Percentiles rank a stretch among this genome's conserved stretches.
These are phyloP conservation scores for Termitomyces sp. DNA, from an alignment of 768 basidiomycete genomes.

Conservation along the genomic window DNA sequence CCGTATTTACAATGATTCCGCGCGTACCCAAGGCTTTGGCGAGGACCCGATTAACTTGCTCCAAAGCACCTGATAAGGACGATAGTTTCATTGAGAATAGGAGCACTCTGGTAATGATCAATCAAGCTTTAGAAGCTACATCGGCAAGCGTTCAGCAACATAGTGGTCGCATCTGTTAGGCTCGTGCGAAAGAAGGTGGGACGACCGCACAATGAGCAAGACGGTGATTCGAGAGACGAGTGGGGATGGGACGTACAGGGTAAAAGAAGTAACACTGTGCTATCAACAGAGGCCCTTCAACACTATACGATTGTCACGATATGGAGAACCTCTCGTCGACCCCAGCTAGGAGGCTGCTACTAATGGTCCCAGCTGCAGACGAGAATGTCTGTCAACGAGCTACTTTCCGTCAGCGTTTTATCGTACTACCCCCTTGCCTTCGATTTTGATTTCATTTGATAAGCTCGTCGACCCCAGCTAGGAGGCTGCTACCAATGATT, in stretches of 20 bases:
- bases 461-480: constrained; percentile 44
- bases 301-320: constrained; percentile 48
- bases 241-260: constrained; percentile 27
- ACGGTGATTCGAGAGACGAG: not conserved
- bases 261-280: constrained; percentile 38
- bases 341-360: constrained; percentile 39
- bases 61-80: constrained; percentile 34
- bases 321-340: constrained; percentile 47
- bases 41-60: constrained; percentile 51
- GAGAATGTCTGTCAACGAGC: constrained; percentile 28
- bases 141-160: constrained; percentile 47
- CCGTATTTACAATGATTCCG: constrained; percentile 52
- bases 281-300: constrained; percentile 55
- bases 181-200: constrained; percentile 55
- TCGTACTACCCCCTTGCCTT: constrained; percentile 24
- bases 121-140: constrained; percentile 40
- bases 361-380: constrained; percentile 26
- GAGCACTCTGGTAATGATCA: not conserved
- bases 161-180: constrained; percentile 35
- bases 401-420: constrained; percentile 20
- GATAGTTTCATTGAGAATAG: not conserved
- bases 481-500: constrained; percentile 39
- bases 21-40: constrained; percentile 50
- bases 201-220: constrained; percentile 27
- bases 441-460: constrained; percentile 39